These are phyloP conservation scores for Colletotrichum sidae DNA, from an alignment of 2,329 filamentous ascomycete species.

Conservation along the genomic window DNA sequence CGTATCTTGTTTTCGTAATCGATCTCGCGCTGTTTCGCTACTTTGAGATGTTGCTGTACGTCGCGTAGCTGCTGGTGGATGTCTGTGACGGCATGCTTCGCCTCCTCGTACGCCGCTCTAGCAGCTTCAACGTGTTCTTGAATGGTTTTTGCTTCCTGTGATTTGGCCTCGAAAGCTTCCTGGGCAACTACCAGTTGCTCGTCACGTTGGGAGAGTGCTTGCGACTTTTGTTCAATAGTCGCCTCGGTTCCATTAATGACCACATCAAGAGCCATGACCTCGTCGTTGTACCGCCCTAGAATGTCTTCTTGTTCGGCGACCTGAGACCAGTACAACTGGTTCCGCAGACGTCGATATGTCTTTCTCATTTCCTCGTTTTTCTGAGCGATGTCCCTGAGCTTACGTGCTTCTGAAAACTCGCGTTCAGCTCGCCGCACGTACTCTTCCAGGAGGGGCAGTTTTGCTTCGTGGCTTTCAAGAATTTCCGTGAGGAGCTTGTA, in stretches of 20 bases:
- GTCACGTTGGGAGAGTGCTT: slow-evolving; percentile 45
- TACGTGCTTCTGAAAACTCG: slow-evolving; percentile 50
- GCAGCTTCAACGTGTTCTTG: slow-evolving; percentile 15
- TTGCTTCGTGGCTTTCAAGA: slow-evolving; percentile 77
- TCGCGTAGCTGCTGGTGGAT: slow-evolving; percentile 71
- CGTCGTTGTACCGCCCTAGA: slow-evolving; percentile 50
- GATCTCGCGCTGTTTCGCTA: slow-evolving; percentile 59
- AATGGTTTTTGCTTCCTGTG: slow-evolving; percentile 13
- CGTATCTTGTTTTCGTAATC: slow-evolving; percentile 60
- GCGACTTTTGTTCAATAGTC: slow-evolving; percentile 57
- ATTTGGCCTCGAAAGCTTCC: slow-evolving; percentile 3
- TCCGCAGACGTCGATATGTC: slow-evolving; percentile 67
- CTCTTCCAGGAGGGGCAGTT: slow-evolving; percentile 70
- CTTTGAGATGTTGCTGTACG: slow-evolving; percentile 69
- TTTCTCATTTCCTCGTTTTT: slow-evolving; percentile 60
- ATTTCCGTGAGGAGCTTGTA: slow-evolving; percentile 86
- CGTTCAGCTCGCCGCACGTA: slow-evolving; percentile 72
- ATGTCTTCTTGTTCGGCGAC: slow-evolving; percentile 79
- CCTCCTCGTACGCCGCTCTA: slow-evolving; percentile 58
- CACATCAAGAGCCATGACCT: slow-evolving; percentile 46
- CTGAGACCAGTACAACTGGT: slow-evolving; percentile 87
- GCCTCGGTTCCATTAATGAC: slow-evolving; percentile 52
- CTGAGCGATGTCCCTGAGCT: slow-evolving; percentile 45
- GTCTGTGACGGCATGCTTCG: slow-evolving; percentile 65
- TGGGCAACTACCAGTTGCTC: slow-evolving; percentile 27